Conservation (phyloP, 2,329 filamentous ascomycete genomes). For the Fusarium sp. region DNA sequence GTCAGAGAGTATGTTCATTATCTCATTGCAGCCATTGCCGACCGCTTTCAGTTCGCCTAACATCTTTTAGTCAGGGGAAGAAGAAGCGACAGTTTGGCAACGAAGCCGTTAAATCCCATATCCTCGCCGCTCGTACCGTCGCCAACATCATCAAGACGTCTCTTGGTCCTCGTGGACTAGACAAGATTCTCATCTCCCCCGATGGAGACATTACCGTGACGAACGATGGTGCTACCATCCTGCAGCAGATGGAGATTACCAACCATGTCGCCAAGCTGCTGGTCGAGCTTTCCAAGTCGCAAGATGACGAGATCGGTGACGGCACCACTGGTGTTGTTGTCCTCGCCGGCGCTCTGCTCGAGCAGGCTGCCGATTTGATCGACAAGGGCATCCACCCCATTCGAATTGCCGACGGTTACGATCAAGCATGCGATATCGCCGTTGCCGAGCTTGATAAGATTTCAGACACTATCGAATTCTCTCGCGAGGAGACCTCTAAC, state of each 20-base stretch:
- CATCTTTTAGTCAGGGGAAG: slow-evolving; percentile 80
- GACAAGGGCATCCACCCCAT: slow-evolving; percentile 99
- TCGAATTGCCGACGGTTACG: slow-evolving; percentile 97
- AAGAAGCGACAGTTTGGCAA: slow-evolving; percentile 98
- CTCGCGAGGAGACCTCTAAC: slow-evolving; percentile 81
- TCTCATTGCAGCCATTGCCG: slow-evolving; percentile 4
- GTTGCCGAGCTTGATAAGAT: slow-evolving; percentile 92
- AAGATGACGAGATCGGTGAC: slow-evolving; percentile 98
- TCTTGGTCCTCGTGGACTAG: slow-evolving; percentile 91
- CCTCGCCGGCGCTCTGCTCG: slow-evolving; percentile 90
- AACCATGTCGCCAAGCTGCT: slow-evolving; percentile 98
- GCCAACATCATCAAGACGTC: slow-evolving; percentile 98
- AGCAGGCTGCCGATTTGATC: slow-evolving; percentile 96
- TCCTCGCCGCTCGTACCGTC: slow-evolving; percentile 94
- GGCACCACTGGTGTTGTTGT: slow-evolving; percentile 98
- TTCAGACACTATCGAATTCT: slow-evolving; percentile 90
- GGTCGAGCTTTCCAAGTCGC: slow-evolving; percentile 96
- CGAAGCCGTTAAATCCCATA: slow-evolving; percentile 98
- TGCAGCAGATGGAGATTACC: slow-evolving; percentile 98
- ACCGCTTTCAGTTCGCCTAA: slow-evolving; percentile 33
- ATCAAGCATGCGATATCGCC: slow-evolving; percentile 96
- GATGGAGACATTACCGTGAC: slow-evolving; percentile 99
- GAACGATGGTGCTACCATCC: slow-evolving; percentile 97
- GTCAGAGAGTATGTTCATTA: slow-evolving; percentile 86
- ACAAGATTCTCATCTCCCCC: slow-evolving; percentile 98